Conservation (phyloP, 495 filamentous ascomycete species). For the Cenococcum geophilum region DNA sequence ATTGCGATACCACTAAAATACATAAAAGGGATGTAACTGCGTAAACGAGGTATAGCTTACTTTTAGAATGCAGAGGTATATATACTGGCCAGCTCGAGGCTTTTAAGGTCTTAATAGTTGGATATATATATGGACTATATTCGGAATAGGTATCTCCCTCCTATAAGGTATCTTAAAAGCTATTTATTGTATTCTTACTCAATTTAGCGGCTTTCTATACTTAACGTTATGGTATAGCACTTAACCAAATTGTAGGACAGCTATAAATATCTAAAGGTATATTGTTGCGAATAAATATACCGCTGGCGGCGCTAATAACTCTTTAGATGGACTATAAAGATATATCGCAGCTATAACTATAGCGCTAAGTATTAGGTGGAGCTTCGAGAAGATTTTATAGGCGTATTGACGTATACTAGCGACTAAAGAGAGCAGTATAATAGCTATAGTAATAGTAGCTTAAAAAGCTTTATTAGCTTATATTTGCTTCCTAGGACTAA, state of each 20-base stretch:
- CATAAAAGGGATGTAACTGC: not conserved
- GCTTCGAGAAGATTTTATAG: constrained; percentile 4
- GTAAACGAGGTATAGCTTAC: not conserved
- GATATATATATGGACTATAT: not conserved
- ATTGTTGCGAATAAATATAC: not conserved
- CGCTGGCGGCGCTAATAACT: not conserved
- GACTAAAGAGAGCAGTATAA: constrained; percentile 1
- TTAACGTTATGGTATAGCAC: not conserved
- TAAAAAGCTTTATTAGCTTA: not conserved
- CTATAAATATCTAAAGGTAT: not conserved
- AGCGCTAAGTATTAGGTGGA: constrained; percentile 1
- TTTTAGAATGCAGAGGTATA: not conserved
- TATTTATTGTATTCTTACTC: not conserved
- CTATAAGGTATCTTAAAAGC: not conserved
- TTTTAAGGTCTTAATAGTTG: not conserved
- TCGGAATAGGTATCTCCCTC: not conserved
- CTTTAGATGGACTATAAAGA: not conserved
- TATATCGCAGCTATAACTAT: not conserved
- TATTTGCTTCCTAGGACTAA: not conserved
- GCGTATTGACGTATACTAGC: not conserved
- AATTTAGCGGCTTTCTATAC: not conserved
- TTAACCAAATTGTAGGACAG: not conserved
- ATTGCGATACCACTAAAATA: not conserved
- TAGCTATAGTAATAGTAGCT: not conserved
- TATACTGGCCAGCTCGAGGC: not conserved